These are phyloP conservation scores for Tolypocladium sp. DNA, from an alignment of 2,329 filamentous ascomycete genomes.

Conservation along the genomic window DNA sequence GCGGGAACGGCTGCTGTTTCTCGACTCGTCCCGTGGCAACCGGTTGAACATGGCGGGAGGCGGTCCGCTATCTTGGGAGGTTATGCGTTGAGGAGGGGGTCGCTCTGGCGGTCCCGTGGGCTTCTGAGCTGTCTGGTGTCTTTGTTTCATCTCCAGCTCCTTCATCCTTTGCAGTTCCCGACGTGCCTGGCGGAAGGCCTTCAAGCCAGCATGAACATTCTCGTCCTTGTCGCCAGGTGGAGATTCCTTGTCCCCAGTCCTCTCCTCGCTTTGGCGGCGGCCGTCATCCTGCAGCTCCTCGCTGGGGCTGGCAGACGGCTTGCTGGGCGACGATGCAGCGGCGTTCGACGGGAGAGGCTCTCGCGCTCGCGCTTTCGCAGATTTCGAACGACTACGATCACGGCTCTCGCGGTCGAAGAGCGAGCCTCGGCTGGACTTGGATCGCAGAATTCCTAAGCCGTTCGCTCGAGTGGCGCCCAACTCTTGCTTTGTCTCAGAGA, in stretches of 20 bases:
- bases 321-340: slow-evolving; percentile 28
- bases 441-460: slow-evolving; percentile 53
- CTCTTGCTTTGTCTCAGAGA: slow-evolving; percentile 26
- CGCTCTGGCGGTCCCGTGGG: slow-evolving; percentile 11
- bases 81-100: slow-evolving; percentile 20
- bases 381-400: slow-evolving; percentile 38
- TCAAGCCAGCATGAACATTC: slow-evolving; percentile 39
- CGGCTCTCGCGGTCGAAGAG: slow-evolving; percentile 38
- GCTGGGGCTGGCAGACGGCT: slow-evolving; percentile 13
- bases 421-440: slow-evolving; percentile 60
- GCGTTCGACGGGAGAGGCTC: slow-evolving; percentile 40
- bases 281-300: not conserved
- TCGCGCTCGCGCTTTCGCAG: slow-evolving; percentile 54
- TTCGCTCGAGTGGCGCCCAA: slow-evolving; percentile 33
- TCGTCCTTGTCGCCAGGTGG: slow-evolving; percentile 25
- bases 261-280: not conserved
- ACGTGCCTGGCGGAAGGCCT: slow-evolving; percentile 48
- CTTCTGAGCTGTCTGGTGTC: slow-evolving; percentile 22
- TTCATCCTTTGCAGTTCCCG: slow-evolving; percentile 47
- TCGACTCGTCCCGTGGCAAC: slow-evolving; percentile 32
- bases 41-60: slow-evolving; percentile 37
- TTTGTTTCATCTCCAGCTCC: slow-evolving; percentile 39
- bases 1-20: slow-evolving; percentile 16
- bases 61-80: slow-evolving; percentile 34
- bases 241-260: not conserved